Evolutionary conservation across 1,284 basidiomycete species (phyloP), one percentile per base, ranked within the genome.

Genomic region (Rhodofomes roseus): DNA sequence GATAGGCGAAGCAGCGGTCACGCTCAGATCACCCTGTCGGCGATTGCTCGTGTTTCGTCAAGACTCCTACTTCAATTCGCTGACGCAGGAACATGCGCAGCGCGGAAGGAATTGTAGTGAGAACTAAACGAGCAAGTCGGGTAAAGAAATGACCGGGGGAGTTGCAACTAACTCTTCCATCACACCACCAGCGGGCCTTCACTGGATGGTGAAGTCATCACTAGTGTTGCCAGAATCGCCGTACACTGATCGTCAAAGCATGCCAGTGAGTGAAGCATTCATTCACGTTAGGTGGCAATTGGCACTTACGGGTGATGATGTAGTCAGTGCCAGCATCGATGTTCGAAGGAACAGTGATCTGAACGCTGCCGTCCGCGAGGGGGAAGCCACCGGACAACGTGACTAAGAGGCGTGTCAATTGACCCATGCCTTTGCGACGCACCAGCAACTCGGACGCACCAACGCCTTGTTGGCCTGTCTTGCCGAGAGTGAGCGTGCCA

Each of bases 401-500:
- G 62, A 69, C 23, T 36, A n/a, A 18, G 16, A 68, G 68, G 29
- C 48, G 31, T 9, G 20, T 18, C 20, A 34, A 53, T 50, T 22
- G 36, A 48, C 11, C 23, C 8, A 20, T 20, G 23, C 31, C 12
- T 7, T 12, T n/a, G n/a, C n/a, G n/a, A 36, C 34, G 12, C 20
- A 14, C 22, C 6, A 44, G 22, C 39, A 7, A 39, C 16, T 20
- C 18, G 25, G 27, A 67, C 71, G 34, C 58, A 77, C 73, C 60
- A 53, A 68, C 55, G 60, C 73, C 70, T 11, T 78, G 74, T 11
- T 46, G 41, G 25, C 68, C 67, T 20, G 66, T 69, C 57, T 76
- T 71, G 41, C 78, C 73, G 20, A 83, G 72, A 41, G 73, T 72
- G 34, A 84, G 70, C 56, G 50, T 23, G 12, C 82, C 81, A 11